A percentile compares a stretch with the other conserved stretches of the same genome.
Conservation (phyloP, 2,329 filamentous ascomycete genomes). For the Mariannaea elegans region DNA sequence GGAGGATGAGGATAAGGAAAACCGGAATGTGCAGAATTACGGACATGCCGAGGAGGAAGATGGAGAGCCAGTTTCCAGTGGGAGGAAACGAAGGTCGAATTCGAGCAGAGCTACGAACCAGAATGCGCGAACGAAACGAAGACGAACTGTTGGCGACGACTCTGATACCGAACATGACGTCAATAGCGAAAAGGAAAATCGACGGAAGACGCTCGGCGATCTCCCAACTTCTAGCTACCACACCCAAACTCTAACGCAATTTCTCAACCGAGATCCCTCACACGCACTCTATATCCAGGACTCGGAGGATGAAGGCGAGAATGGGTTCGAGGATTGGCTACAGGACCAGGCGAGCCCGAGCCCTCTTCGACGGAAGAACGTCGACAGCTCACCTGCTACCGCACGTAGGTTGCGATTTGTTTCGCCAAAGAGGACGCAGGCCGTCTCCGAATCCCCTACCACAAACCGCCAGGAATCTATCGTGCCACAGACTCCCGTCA, state of each 20-base stretch:
- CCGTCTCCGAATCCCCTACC: background rate
- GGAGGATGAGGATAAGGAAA: constrained; percentile 28
- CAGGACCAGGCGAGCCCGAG: constrained; percentile 42
- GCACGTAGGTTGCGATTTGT: constrained; percentile 29
- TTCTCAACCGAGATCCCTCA: constrained; percentile 38
- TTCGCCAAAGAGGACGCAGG: constrained; percentile 21
- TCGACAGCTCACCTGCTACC: constrained; percentile 19
- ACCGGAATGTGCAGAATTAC: constrained; percentile 21
- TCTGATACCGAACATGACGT: constrained; percentile 23
- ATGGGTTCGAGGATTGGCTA: constrained; percentile 47
- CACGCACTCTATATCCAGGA: constrained; percentile 44
- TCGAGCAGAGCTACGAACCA: constrained; percentile 25
- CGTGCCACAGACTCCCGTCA: constrained; percentile 54
- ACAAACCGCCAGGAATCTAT: constrained; percentile 44
- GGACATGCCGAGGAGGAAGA: constrained; percentile 30
- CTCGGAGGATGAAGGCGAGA: constrained; percentile 46
- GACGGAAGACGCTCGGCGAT: constrained; percentile 47
- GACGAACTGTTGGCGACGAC: constrained; percentile 42
- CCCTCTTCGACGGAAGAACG: constrained; percentile 23
- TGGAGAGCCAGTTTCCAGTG: constrained; percentile 35
- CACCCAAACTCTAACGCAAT: constrained; percentile 55
- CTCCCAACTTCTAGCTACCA: constrained; percentile 46
- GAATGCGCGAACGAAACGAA: constrained; percentile 34
- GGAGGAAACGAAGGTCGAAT: constrained; percentile 34
- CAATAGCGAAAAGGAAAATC: constrained; percentile 29